phyloP scores from a whole-genome alignment of 805 yeast species.

The baker's yeast (Saccharomyces cerevisiae) region DNA sequence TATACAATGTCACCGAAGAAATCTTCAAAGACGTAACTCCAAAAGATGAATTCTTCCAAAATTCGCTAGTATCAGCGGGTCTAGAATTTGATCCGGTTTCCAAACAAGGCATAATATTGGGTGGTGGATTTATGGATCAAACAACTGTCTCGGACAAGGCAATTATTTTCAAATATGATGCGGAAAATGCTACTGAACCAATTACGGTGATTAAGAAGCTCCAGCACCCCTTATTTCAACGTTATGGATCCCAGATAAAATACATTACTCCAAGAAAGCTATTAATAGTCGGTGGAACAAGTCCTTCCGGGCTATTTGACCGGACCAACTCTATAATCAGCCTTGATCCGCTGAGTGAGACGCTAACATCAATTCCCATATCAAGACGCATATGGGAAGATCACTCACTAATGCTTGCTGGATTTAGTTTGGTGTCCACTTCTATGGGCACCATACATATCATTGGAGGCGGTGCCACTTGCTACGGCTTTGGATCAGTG shows the following conservation, averaged over 20 bases:
- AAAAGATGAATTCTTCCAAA: conserved; percentile 1
- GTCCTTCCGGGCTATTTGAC: conserved; percentile 31
- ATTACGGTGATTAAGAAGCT: conserved; percentile 17
- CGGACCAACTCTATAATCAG: conserved; percentile 33
- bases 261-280: conserved; percentile 30
- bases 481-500: conserved; percentile 69
- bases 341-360: conserved; percentile 19
- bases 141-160: conserved; percentile 26
- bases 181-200: conserved; percentile 2
- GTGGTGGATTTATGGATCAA: conserved; percentile 21
- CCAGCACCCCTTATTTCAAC: conserved; percentile 30
- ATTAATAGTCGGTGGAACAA: conserved; percentile 52
- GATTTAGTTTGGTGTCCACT: conserved; percentile 36
- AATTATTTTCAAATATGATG: conserved; percentile 24
- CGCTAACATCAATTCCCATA: conserved; percentile 25
- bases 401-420: conserved; percentile 38
- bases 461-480: conserved; percentile 71
- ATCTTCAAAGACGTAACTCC: conserved; percentile 10
- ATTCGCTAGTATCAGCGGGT: conserved; percentile 23
- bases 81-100: conserved; percentile 10
- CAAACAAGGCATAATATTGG: conserved; percentile 14
- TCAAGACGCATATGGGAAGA: conserved; percentile 33
- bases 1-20: conserved; percentile 10
- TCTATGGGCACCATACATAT: conserved; percentile 21
- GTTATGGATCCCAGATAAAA: conserved; percentile 43